Evolutionary conservation across 441 rosid species (phyloP).

Genomic region (Rhodomyrtus psidioides): DNA sequence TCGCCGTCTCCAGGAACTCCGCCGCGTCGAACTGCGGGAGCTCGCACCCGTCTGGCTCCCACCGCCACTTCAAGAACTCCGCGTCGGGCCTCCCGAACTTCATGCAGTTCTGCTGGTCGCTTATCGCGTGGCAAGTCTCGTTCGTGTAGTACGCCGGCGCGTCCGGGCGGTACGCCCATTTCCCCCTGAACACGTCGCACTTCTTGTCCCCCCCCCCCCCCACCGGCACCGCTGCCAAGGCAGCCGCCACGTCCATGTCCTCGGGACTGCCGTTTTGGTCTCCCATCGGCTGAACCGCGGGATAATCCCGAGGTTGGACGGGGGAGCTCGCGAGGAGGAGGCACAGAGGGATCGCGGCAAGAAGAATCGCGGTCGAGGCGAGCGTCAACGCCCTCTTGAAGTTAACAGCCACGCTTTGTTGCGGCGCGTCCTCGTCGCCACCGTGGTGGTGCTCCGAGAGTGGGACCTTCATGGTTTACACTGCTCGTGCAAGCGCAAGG

Average conservation of each 20-base stretch:
- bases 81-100: constrained; percentile 50
- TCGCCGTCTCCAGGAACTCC: constrained; percentile 34
- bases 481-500: background rate
- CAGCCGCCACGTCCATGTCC: background rate
- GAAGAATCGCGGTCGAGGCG: background rate
- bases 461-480: background rate
- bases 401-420: background rate
- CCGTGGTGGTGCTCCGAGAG: background rate
- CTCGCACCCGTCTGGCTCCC: constrained; percentile 51
- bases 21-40: constrained; percentile 40
- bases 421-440: background rate
- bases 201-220: background rate
- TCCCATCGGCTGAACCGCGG: background rate
- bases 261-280: background rate
- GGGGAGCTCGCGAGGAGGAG: background rate
- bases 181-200: background rate
- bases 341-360: background rate
- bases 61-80: constrained; percentile 49
- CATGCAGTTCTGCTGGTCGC: constrained; percentile 63
- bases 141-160: constrained; percentile 51
- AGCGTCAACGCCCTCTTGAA: background rate
- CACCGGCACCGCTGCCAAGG: background rate
- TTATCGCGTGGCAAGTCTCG: constrained; percentile 52
- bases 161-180: background rate
- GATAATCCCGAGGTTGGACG: background rate